These are phyloP conservation scores for Aeminium ludgeri DNA, from an alignment of 495 filamentous ascomycete genomes.

Conservation along the genomic window DNA sequence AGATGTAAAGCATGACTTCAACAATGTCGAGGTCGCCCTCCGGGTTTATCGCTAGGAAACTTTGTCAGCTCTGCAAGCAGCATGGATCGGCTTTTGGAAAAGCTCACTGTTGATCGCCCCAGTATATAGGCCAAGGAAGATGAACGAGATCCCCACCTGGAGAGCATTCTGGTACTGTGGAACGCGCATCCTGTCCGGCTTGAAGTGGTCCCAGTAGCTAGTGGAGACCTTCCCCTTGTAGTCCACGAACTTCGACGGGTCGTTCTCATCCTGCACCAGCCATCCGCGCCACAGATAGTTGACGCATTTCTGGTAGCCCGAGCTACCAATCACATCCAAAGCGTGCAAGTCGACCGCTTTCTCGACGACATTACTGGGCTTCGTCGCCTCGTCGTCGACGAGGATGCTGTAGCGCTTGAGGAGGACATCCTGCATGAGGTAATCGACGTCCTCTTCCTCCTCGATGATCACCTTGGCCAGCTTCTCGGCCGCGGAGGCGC, in stretches of 20 bases:
- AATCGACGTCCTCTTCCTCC: slow-evolving; percentile 53
- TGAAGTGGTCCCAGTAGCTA: slow-evolving; percentile 61
- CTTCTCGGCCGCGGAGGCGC: slow-evolving; percentile 77
- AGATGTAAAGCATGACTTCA: slow-evolving; percentile 71
- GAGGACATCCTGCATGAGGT: slow-evolving; percentile 64
- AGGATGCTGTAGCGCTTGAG: slow-evolving; percentile 82
- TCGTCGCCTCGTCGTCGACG: slow-evolving; percentile 48
- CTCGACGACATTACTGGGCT: slow-evolving; percentile 74
- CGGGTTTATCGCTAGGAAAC: slow-evolving; percentile 43
- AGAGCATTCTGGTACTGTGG: slow-evolving; percentile 83
- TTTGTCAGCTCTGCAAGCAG: too few relatives aligned
- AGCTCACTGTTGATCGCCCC: slow-evolving; percentile 56
- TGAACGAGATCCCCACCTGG: slow-evolving; percentile 66
- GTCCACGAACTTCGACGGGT: slow-evolving; percentile 68
- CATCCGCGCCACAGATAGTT: slow-evolving; percentile 85
- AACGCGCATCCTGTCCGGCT: slow-evolving; percentile 84
- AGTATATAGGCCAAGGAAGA: slow-evolving; percentile 76
- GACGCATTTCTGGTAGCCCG: slow-evolving; percentile 92
- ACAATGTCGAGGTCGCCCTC: slow-evolving; percentile 66
- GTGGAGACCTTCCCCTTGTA: slow-evolving; percentile 63
- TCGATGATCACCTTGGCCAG: slow-evolving; percentile 94
- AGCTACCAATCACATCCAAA: slow-evolving; percentile 66
- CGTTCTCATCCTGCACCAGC: slow-evolving; percentile 84
- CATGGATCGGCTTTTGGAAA: too few relatives aligned
- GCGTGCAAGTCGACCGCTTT: slow-evolving; percentile 86